Percentiles rank a stretch among this genome's conserved stretches.
phyloP scores from a whole-genome alignment of 2,329 filamentous ascomycete species.

The Trichophyton benhamiae region DNA sequence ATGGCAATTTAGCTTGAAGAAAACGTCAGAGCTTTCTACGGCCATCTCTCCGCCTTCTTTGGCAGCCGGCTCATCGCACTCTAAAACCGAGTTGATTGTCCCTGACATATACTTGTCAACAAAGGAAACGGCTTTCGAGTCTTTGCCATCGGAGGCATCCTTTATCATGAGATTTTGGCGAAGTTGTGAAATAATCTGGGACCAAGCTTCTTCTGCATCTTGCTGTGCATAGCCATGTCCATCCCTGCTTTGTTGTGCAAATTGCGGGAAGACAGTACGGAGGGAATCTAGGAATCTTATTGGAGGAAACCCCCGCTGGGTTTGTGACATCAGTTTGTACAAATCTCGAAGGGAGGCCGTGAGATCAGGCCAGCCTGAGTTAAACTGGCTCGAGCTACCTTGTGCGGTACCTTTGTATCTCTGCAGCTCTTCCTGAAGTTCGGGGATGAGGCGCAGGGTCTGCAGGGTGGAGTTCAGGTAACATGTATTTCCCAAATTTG shows the following conservation, averaged over 20 bases:
- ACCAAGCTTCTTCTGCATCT: constrained; percentile 97
- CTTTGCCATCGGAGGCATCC: constrained; percentile 30
- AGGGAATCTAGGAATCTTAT: constrained; percentile 71
- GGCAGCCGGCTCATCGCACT: constrained; percentile 72
- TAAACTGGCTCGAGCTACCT: constrained; percentile 38
- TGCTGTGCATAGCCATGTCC: constrained; percentile 88
- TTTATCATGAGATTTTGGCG: constrained; percentile 63
- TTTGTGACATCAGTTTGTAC: constrained; percentile 80
- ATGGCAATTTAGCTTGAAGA: constrained; percentile 92
- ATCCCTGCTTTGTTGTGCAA: constrained; percentile 74
- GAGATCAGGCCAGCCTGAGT: constrained; percentile 54
- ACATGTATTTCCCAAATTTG: constrained; percentile 94
- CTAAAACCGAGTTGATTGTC: constrained; percentile 61
- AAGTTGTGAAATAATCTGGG: constrained; percentile 78
- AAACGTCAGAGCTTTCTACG: constrained; percentile 56
- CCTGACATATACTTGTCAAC: constrained; percentile 86
- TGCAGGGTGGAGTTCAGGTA: constrained; percentile 98
- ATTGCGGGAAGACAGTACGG: constrained; percentile 73
- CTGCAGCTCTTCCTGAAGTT: constrained; percentile 67
- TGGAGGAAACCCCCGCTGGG: constrained; percentile 75
- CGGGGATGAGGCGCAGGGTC: constrained; percentile 73
- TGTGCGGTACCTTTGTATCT: constrained; percentile 42
- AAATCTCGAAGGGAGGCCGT: constrained; percentile 66
- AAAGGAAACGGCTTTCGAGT: constrained; percentile 50
- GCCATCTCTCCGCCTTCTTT: constrained; percentile 61